These are phyloP conservation scores for Camellia lanceoleosa DNA, from an alignment of 148 eudicot genomes.

Conservation along the genomic window DNA sequence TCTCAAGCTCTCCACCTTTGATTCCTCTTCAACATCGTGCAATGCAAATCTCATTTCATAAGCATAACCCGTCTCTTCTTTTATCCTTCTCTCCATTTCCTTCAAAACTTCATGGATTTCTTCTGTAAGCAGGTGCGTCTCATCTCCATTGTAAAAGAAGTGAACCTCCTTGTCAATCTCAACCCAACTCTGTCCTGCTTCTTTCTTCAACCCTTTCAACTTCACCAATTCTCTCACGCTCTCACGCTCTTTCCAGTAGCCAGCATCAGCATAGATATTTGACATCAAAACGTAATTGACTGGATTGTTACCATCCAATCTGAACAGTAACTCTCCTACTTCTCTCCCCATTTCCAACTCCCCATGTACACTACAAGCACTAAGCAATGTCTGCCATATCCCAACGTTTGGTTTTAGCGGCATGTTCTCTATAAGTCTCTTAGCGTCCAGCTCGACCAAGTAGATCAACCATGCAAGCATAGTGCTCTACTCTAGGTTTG, in stretches of 20 bases:
- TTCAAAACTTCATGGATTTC: slow-evolving; percentile 44
- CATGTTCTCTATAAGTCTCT: slow-evolving; percentile 59
- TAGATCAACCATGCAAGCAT: slow-evolving; percentile 87
- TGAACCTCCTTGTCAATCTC: slow-evolving; percentile 66
- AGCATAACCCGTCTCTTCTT: slow-evolving; percentile 64
- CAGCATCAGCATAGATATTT: slow-evolving; percentile 65
- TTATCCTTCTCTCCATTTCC: slow-evolving; percentile 63
- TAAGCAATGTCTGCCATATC: slow-evolving; percentile 78
- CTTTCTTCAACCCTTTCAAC: slow-evolving; percentile 64
- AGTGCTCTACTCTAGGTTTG: slow-evolving; percentile 66
- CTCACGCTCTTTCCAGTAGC: slow-evolving; percentile 75
- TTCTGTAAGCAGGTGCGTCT: slow-evolving; percentile 53
- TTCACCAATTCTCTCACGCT: slow-evolving; percentile 51
- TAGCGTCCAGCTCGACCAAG: slow-evolving; percentile 92
- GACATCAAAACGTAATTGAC: slow-evolving; percentile 70
- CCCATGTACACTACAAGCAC: slow-evolving; percentile 78
- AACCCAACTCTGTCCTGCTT: slow-evolving; percentile 84
- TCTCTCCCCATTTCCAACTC: slow-evolving; percentile 66
- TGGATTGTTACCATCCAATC: slow-evolving; percentile 56
- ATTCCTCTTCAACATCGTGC: slow-evolving; percentile 80
- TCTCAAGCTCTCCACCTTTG: slow-evolving; percentile 66
- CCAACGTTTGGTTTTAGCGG: slow-evolving; percentile 63
- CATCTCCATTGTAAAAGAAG: slow-evolving; percentile 71
- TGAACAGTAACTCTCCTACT: slow-evolving; percentile 58
- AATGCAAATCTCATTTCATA: slow-evolving; percentile 54